phyloP scores from a whole-genome alignment of 2,329 filamentous ascomycete species.

The Aspergillus candidus region DNA sequence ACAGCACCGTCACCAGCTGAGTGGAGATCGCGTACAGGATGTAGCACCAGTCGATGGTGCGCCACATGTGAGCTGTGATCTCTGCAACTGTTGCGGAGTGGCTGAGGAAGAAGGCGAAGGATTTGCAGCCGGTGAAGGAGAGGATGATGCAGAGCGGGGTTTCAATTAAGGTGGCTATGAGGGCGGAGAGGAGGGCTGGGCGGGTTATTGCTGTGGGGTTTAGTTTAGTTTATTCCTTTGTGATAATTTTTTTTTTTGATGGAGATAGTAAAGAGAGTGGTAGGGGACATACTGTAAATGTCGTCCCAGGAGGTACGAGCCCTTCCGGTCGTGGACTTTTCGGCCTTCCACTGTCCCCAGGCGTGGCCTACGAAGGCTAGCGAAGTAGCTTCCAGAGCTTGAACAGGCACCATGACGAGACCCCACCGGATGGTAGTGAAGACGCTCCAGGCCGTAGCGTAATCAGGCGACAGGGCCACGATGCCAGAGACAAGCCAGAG shows the following conservation, averaged over 20 bases:
- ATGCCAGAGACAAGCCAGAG: slow-evolving; percentile 64
- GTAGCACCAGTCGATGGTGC: slow-evolving; percentile 47
- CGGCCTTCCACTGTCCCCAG: slow-evolving; percentile 43
- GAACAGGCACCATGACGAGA: slow-evolving; percentile 66
- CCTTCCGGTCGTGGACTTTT: too few relatives aligned
- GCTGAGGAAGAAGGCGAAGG: slow-evolving; percentile 60
- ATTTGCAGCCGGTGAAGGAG: slow-evolving; percentile 51
- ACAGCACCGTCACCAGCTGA: slow-evolving; percentile 58
- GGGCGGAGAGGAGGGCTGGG: slow-evolving; percentile 50
- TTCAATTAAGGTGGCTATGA: slow-evolving; percentile 43
- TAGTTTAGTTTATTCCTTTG: background rate
- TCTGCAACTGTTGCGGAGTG: slow-evolving; percentile 51
- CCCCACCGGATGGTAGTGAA: slow-evolving; percentile 72
- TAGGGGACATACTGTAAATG: too few relatives aligned
- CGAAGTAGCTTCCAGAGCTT: slow-evolving; percentile 59
- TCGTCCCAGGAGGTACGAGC: too few relatives aligned
- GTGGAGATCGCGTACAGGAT: slow-evolving; percentile 61
- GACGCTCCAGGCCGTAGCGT: slow-evolving; percentile 66
- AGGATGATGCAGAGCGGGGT: slow-evolving; percentile 59
- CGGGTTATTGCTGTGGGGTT: slow-evolving; percentile 35
- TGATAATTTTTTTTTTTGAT: too few relatives aligned
- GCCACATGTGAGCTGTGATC: slow-evolving; percentile 63
- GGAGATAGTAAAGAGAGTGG: too few relatives aligned
- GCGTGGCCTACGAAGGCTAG: slow-evolving; percentile 60
- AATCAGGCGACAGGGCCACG: slow-evolving; percentile 56